Conservation (phyloP, 1,284 basidiomycete species). For the Anthracocystis walkeri region DNA sequence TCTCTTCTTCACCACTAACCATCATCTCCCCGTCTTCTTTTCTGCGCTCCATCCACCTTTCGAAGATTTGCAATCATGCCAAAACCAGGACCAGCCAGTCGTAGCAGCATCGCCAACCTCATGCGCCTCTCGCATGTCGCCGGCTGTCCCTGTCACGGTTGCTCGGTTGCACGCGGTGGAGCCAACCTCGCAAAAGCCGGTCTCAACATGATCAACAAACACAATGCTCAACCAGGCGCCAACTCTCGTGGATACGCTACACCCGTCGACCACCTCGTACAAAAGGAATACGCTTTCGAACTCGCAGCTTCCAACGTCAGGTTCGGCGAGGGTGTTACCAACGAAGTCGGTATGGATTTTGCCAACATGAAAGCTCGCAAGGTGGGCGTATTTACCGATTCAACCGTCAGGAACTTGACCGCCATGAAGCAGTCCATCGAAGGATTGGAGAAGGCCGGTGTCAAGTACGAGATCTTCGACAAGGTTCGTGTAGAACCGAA, state of each 20-base stretch:
- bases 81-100: constrained; percentile 44
- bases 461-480: constrained; percentile 87
- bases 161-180: constrained; percentile 38
- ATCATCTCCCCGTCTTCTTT: neutral
- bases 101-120: constrained; percentile 54
- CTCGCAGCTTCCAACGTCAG: constrained; percentile 87
- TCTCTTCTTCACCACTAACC: neutral
- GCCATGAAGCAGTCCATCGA: constrained; percentile 87
- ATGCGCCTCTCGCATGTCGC: constrained; percentile 59
- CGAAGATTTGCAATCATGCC: constrained; percentile 31
- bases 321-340: constrained; percentile 69
- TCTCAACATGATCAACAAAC: constrained; percentile 58
- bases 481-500: constrained; percentile 89
- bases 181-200: constrained; percentile 47
- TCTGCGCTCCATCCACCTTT: neutral
- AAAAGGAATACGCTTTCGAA: constrained; percentile 98
- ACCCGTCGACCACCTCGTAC: constrained; percentile 77
- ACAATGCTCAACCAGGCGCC: constrained; percentile 49
- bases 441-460: constrained; percentile 79
- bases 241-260: constrained; percentile 74
- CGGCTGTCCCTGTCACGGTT: constrained; percentile 65
- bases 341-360: constrained; percentile 92
- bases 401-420: constrained; percentile 81
- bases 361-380: constrained; percentile 73
- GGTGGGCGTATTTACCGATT: constrained; percentile 94